These are phyloP conservation scores for Blastobotrys chiropterorum DNA, from an alignment of 805 yeast species.

Conservation along the genomic window DNA sequence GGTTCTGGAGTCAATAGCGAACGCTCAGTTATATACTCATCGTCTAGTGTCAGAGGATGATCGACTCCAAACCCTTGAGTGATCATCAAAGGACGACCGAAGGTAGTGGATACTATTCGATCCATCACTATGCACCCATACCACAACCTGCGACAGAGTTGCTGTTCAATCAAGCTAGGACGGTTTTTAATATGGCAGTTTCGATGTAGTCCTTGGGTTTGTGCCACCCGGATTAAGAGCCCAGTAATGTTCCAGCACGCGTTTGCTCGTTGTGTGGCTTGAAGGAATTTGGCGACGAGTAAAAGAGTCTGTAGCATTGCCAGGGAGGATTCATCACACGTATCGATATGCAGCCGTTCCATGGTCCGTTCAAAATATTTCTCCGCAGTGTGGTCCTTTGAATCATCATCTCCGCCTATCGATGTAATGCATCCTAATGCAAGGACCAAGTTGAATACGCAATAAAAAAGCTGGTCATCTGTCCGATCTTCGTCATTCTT, in stretches of 20 bases:
- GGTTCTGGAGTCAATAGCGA: too few relatives aligned
- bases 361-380: too few relatives aligned
- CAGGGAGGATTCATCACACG: constrained; percentile 20
- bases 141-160: constrained; percentile 26
- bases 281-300: constrained; percentile 25
- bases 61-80: too few relatives aligned
- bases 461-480: background rate
- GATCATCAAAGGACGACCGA: constrained; percentile 28
- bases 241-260: constrained; percentile 43
- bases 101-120: constrained; percentile 25
- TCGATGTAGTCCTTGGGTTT: constrained; percentile 30
- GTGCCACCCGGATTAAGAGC: constrained; percentile 39
- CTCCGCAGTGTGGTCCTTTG: too few relatives aligned
- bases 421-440: constrained; percentile 5
- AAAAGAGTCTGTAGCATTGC: constrained; percentile 25
- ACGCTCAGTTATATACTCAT: too few relatives aligned
- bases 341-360: constrained; percentile 17
- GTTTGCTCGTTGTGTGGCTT: constrained; percentile 25
- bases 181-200: constrained; percentile 19
- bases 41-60: constrained; percentile 20
- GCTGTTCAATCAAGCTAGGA: constrained; percentile 18
- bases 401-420: too few relatives aligned
- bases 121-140: constrained; percentile 28
- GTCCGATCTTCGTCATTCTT: background rate
- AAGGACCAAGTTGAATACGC: background rate